Conservation (phyloP, 768 basidiomycete genomes). For the Imleria badia region DNA sequence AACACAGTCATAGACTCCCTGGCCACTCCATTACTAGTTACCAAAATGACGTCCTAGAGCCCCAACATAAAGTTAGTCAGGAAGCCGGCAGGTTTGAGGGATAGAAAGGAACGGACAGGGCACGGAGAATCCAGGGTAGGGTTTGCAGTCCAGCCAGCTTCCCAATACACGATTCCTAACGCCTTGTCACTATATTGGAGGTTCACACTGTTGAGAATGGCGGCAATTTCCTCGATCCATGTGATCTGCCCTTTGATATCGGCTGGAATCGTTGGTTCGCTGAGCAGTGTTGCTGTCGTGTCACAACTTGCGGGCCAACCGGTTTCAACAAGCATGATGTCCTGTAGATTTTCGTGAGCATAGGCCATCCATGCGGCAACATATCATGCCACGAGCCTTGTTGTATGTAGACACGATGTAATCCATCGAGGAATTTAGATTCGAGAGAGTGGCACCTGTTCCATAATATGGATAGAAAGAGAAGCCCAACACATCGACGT, state of each 20-base stretch:
- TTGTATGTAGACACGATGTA: conserved; percentile 7
- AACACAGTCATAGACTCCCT: conserved; percentile 9
- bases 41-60: conserved; percentile 10
- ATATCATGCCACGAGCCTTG: conserved; percentile 1
- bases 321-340: conserved; percentile 13
- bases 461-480: conserved; percentile 15
- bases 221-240: conserved; percentile 1
- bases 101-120: conserved; percentile 4
- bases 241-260: conserved; percentile 4
- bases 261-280: conserved; percentile 8
- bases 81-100: neutral
- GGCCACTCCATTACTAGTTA: conserved; percentile 1
- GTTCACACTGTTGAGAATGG: conserved; percentile 1
- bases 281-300: neutral
- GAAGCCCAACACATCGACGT: conserved; percentile 10
- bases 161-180: conserved; percentile 13
- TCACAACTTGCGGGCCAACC: conserved; percentile 8
- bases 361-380: neutral
- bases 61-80: neutral
- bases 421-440: conserved; percentile 2
- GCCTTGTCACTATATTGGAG: neutral
- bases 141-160: conserved; percentile 11
- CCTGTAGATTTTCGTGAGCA: conserved; percentile 7
- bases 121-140: conserved; percentile 5
- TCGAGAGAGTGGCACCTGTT: conserved; percentile 4